phyloP scores from a whole-genome alignment of 768 basidiomycete genomes.

The Antrodiella citrinella region DNA sequence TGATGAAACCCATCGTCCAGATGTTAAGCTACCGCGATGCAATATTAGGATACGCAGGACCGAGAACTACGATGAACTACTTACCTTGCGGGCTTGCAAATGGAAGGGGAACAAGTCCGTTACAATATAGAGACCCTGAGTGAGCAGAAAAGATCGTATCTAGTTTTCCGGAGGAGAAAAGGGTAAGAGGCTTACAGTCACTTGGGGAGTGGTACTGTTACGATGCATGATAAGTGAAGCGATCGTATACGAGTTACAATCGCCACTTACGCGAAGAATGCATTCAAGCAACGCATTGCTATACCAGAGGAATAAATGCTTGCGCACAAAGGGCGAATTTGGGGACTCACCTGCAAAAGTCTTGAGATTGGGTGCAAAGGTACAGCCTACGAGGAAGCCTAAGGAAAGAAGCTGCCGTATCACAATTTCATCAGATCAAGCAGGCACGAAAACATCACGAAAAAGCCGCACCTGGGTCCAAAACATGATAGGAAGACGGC shows the following conservation, averaged over 20 bases:
- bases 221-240: neutral
- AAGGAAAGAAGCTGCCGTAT: conserved; percentile 45
- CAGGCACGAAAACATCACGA: too few species aligned
- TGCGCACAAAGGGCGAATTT: too few species aligned
- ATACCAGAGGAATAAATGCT: neutral
- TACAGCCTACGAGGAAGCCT: conserved; percentile 50
- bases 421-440: neutral
- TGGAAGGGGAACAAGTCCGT: conserved; percentile 66
- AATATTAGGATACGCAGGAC: neutral
- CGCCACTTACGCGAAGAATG: conserved; percentile 42
- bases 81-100: conserved; percentile 54
- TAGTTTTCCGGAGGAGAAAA: neutral
- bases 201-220: conserved; percentile 49
- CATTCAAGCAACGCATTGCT: conserved; percentile 55
- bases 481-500: conserved; percentile 60
- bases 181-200: conserved; percentile 30
- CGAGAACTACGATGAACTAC: conserved; percentile 7
- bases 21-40: conserved; percentile 54
- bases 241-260: neutral
- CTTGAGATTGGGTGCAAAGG: conserved; percentile 47
- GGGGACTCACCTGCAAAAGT: conserved; percentile 46
- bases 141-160: neutral
- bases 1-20: conserved; percentile 69
- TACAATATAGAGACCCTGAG: conserved; percentile 49
- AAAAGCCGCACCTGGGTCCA: conserved; percentile 51